phyloP scores from a whole-genome alignment of 768 basidiomycete species.

The Lentinus tigrinus region DNA sequence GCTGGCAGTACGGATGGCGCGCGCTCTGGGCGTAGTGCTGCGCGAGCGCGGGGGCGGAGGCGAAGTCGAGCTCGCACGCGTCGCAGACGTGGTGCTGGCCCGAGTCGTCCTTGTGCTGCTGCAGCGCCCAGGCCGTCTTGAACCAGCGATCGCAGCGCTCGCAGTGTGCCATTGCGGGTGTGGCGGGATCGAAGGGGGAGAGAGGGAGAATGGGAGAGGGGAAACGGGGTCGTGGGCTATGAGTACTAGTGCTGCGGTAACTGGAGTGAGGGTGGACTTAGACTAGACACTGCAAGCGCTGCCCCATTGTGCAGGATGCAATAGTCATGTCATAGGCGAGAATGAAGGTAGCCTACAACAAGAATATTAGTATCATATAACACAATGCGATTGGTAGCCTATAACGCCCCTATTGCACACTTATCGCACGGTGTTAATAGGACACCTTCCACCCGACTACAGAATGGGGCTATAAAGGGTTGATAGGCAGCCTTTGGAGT shows the following conservation, averaged over 20 bases:
- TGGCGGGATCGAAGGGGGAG: too few species aligned
- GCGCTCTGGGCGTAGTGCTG: conserved; percentile 55
- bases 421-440: too few species aligned
- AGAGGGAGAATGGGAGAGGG: too few species aligned
- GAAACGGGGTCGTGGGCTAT: too few species aligned
- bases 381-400: too few species aligned
- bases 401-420: not conserved
- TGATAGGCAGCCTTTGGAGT: too few species aligned
- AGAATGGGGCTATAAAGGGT: too few species aligned
- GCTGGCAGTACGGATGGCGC: conserved; percentile 50
- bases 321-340: not conserved
- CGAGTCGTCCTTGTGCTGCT: conserved; percentile 28
- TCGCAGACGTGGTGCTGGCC: conserved; percentile 44
- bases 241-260: too few species aligned
- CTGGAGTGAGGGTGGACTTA: too few species aligned
- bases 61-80: conserved; percentile 49
- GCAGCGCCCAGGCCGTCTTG: conserved; percentile 13
- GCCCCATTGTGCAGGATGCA: not conserved
- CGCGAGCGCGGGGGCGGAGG: conserved; percentile 33
- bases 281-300: not conserved
- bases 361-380: too few species aligned
- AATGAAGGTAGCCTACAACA: not conserved
- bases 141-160: conserved; percentile 28
- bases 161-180: conserved; percentile 12
- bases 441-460: too few species aligned